Base-by-base conservation (phyloP, 2,329 filamentous ascomycete genomes). In the Xylaria sp. region DNA sequence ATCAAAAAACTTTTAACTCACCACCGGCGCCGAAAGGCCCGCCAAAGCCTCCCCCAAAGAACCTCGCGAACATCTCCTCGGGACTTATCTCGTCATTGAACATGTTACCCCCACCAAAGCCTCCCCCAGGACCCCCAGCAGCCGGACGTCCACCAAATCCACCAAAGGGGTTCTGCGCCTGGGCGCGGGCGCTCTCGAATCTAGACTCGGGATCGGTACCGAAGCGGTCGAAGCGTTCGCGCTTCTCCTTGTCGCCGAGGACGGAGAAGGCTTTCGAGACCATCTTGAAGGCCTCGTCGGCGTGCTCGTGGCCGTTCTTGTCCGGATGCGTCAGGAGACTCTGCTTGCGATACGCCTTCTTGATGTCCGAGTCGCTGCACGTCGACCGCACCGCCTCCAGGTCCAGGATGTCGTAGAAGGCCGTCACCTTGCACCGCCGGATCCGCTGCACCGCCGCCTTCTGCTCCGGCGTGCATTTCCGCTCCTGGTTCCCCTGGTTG, bases 281-380 rank as follows among this genome's bases (percentile, higher is more conserved):
- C 92, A 98, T 92, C 85, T 99, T 99, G 84, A 99, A 99, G 37
- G 96, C 96, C 84, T 99, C 96, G 79, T 98, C 96, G 64, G 96
- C 95, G 69, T 97, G 90, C 44, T 95, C 91, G 80, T 98, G 94
- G 60, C 94, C 94, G 86, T 99, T 99, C 85, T 99, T 99, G 85
- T 99, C 96, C 71, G 96, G 96, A 85, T 99, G 96, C 68, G 96
- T 99, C 78, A 98, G 86, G 76, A 99, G 84, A 79, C 92, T 96
- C 79, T 97, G 87, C 83, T 97, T 98, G 78, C 95, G 89, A 83
- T 99, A 99, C 6, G 96, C 95, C 84, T 98, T 98, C 82, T 98
- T 99, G 79, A 99, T 94, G 77, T 98, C 95, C 70, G 85, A 81
- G 75, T 98, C 95, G 58, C 89, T 89, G 76, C 88, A 91, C 23